A percentile compares a stretch with the other conserved stretches of the same genome.
These are phyloP conservation scores for Nothophytophthora sp. DNA, from an alignment of 352 stramenopile species.

Conservation along the genomic window DNA sequence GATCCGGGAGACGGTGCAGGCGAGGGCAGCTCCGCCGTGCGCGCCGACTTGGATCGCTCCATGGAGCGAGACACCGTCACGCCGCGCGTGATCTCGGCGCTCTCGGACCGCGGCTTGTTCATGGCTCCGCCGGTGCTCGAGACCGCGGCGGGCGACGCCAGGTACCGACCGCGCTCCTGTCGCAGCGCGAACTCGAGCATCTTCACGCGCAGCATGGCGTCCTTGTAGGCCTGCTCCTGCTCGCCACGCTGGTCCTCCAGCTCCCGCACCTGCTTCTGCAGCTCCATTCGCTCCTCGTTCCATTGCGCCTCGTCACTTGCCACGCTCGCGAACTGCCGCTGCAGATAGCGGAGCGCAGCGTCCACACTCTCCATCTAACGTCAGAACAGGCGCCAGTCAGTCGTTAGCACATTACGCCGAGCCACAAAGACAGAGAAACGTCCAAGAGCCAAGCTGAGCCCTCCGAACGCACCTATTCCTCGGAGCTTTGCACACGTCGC, in stretches of 20 bases:
- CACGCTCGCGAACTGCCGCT: slow-evolving; percentile 84
- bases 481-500: too few species aligned
- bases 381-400: not conserved
- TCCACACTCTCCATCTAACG: slow-evolving; percentile 83
- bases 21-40: slow-evolving; percentile 36
- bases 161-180: slow-evolving; percentile 77
- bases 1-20: slow-evolving; percentile 31
- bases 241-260: slow-evolving; percentile 72
- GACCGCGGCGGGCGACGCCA: slow-evolving; percentile 71
- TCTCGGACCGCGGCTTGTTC: slow-evolving; percentile 24
- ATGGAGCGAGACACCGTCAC: slow-evolving; percentile 58
- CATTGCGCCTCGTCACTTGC: slow-evolving; percentile 74
- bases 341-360: slow-evolving; percentile 80
- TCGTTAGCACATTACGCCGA: too few species aligned
- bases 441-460: too few species aligned
- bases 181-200: slow-evolving; percentile 89
- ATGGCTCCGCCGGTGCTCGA: slow-evolving; percentile 32
- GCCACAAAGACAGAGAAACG: not conserved
- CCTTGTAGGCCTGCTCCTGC: slow-evolving; percentile 86
- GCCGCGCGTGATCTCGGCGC: slow-evolving; percentile 46
- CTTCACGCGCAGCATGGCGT: slow-evolving; percentile 84
- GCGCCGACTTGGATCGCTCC: slow-evolving; percentile 58
- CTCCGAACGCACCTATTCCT: too few species aligned
- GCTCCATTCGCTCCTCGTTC: slow-evolving; percentile 72
- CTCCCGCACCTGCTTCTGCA: slow-evolving; percentile 78